phyloP scores from a whole-genome alignment of 73 alveolate genomes.

The Tetrahymena elliotti region DNA sequence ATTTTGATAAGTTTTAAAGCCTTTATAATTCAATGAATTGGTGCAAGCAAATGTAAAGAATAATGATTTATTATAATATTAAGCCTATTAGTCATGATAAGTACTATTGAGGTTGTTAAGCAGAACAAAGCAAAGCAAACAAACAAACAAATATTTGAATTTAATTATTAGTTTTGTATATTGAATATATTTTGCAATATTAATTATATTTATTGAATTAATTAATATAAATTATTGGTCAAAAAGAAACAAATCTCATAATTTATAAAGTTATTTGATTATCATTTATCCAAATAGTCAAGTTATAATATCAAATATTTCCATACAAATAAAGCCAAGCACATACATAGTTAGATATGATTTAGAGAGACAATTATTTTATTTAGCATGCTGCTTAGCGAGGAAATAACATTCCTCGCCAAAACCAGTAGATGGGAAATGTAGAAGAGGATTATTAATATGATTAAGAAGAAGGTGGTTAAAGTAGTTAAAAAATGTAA shows the following conservation, averaged over 20 bases:
- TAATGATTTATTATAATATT: no score
- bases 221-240: not conserved
- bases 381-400: not conserved
- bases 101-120: not conserved
- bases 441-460: not conserved
- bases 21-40: not conserved
- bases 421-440: not conserved
- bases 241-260: not conserved
- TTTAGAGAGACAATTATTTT: not conserved
- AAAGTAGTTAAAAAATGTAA: not conserved
- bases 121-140: not conserved
- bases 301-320: not conserved
- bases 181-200: not conserved
- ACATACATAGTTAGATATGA: not conserved
- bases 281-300: not conserved
- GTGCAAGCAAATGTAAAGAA: not conserved
- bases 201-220: not conserved
- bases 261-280: not conserved
- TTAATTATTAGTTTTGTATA: not conserved
- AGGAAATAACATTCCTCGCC: not conserved
- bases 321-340: not conserved
- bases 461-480: not conserved
- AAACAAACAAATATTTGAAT: not conserved
- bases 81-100: not conserved
- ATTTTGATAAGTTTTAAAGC: not conserved